Percentiles rank a stretch among this genome's conserved stretches.
phyloP scores from a whole-genome alignment of 371 early-diverging fungal species.

The Rhizomucor miehei region DNA sequence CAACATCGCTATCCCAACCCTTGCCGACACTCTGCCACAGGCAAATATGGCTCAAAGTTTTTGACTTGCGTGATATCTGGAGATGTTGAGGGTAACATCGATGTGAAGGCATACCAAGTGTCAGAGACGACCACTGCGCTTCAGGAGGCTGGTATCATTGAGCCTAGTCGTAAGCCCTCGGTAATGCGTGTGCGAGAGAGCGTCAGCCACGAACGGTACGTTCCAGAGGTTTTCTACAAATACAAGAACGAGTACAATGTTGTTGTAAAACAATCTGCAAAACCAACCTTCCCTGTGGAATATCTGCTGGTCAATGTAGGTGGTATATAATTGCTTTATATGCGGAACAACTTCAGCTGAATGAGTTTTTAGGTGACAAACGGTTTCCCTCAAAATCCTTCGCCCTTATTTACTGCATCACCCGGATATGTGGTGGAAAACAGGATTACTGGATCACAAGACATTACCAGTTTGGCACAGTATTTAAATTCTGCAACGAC shows the following conservation, averaged over 20 bases:
- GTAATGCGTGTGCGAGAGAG: constrained; percentile 86
- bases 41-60: constrained; percentile 89
- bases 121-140: constrained; percentile 91
- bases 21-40: constrained; percentile 69
- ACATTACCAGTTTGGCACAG: constrained; percentile 48
- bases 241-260: constrained; percentile 92
- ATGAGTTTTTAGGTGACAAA: constrained; percentile 73
- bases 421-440: constrained; percentile 67
- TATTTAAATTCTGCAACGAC: constrained; percentile 39
- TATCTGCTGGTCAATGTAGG: constrained; percentile 93
- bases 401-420: constrained; percentile 67
- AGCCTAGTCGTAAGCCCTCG: constrained; percentile 86
- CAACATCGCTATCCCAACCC: constrained; percentile 79
- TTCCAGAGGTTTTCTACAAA: constrained; percentile 96
- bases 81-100: constrained; percentile 79
- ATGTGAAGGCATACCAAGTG: constrained; percentile 89
- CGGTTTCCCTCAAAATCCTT: constrained; percentile 86
- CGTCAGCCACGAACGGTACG: constrained; percentile 73
- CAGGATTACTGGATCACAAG: constrained; percentile 37
- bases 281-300: constrained; percentile 95
- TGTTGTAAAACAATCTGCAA: constrained; percentile 79
- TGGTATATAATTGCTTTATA: not conserved
- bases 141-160: constrained; percentile 89
- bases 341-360: not conserved
- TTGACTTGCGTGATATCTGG: constrained; percentile 93